A percentile compares a stretch with the other conserved stretches of the same genome.
Evolutionary conservation across 1,139 yeast genomes (phyloP).

Genomic region (Suhomyces chickasaworum): DNA sequence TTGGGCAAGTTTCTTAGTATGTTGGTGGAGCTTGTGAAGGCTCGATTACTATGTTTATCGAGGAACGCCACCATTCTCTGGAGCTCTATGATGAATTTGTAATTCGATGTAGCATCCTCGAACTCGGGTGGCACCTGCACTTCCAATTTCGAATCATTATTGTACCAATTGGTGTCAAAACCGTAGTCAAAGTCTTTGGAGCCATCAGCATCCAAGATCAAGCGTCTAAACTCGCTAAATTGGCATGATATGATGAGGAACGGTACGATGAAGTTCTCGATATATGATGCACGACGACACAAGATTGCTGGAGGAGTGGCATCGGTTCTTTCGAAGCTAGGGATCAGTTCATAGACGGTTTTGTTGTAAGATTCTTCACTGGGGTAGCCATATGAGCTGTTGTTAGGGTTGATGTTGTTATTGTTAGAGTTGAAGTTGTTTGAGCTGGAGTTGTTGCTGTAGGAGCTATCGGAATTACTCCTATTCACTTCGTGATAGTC

Average conservation of each 20-base stretch:
- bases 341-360: conserved; percentile 12
- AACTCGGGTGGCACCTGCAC: conserved; percentile 12
- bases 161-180: conserved; percentile 18
- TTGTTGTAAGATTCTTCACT: conserved; percentile 2
- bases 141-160: conserved; percentile 12
- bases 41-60: conserved; percentile 20
- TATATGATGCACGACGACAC: conserved; percentile 17
- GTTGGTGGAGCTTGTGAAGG: conserved; percentile 26
- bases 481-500: conserved; percentile 3
- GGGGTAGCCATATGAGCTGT: neutral
- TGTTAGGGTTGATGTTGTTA: neutral
- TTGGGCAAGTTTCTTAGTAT: conserved; percentile 26
- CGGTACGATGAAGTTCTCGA: conserved; percentile 32
- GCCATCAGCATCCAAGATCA: conserved; percentile 12
- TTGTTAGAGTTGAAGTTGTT: neutral
- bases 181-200: conserved; percentile 18
- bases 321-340: conserved; percentile 9
- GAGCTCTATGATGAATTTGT: conserved; percentile 26
- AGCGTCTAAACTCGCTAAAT: conserved; percentile 22
- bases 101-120: conserved; percentile 12
- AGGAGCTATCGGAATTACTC: conserved; percentile 1
- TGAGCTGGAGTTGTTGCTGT: neutral
- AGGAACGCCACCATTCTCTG: conserved; percentile 28
- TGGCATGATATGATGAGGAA: conserved; percentile 29
- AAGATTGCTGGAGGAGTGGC: conserved; percentile 22